Conservation (phyloP, 2,329 filamentous ascomycete species). For the Fusarium concolor region DNA sequence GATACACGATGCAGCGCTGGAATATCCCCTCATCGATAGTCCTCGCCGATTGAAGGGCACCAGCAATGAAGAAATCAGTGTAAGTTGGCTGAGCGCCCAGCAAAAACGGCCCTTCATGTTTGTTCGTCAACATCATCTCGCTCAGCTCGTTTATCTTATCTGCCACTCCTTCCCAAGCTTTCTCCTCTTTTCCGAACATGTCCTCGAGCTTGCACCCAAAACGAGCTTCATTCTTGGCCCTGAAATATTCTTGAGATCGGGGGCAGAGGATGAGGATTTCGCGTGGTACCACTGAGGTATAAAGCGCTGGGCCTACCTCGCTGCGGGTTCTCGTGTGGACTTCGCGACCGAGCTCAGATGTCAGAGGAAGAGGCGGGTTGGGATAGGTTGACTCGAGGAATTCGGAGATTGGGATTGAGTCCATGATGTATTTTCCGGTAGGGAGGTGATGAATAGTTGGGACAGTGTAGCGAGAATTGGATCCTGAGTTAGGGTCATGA, state of each 20-base stretch:
- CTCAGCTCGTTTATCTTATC: slow-evolving; percentile 1
- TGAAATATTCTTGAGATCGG: slow-evolving; percentile 17
- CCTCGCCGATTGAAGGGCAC: slow-evolving; percentile 12
- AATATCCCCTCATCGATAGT: slow-evolving; percentile 14
- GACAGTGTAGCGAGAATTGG: slow-evolving; percentile 1
- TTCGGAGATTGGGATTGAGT: slow-evolving; percentile 5
- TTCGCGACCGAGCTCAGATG: background rate
- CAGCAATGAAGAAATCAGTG: slow-evolving; percentile 20
- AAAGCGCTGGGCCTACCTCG: background rate
- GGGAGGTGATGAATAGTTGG: slow-evolving; percentile 11
- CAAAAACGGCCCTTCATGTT: background rate
- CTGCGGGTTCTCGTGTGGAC: slow-evolving; percentile 5
- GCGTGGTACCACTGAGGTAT: background rate
- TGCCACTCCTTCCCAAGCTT: background rate
- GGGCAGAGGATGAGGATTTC: slow-evolving; percentile 17
- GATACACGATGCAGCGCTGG: background rate
- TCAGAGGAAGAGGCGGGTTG: background rate
- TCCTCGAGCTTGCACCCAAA: slow-evolving; percentile 16
- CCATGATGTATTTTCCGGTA: background rate
- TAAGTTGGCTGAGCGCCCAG: slow-evolving; percentile 9
- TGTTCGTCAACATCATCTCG: slow-evolving; percentile 6
- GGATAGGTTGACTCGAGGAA: slow-evolving; percentile 11
- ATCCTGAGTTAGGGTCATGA: background rate
- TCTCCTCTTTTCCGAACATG: slow-evolving; percentile 5
- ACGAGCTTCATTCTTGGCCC: background rate